A percentile compares a stretch with the other conserved stretches of the same genome.
phyloP scores from a whole-genome alignment of 2,329 filamentous ascomycete species.

The Emergomyces orientalis region DNA sequence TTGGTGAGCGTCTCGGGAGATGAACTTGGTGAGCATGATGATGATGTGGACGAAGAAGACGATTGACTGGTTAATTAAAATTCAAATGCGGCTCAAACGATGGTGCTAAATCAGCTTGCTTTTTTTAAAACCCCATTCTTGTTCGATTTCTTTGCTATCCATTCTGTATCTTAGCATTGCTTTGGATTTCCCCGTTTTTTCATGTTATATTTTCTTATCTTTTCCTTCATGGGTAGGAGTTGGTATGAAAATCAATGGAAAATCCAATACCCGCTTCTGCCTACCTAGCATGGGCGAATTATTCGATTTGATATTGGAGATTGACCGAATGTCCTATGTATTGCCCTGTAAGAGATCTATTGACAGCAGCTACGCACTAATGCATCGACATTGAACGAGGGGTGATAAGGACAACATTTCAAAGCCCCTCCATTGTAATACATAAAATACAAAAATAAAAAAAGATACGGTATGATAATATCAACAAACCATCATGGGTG shows the following conservation, averaged over 20 bases:
- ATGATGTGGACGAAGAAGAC: background rate
- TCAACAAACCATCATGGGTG: background rate
- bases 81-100: background rate
- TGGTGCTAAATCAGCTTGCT: background rate
- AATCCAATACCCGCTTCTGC: background rate
- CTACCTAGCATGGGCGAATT: background rate
- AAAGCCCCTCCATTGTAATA: background rate
- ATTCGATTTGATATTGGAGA: background rate
- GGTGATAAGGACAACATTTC: background rate
- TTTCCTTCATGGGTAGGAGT: background rate
- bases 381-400: no score
- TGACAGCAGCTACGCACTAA: background rate
- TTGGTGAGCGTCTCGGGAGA: slow-evolving; percentile 51
- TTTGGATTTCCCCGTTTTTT: background rate
- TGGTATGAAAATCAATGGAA: background rate
- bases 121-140: background rate
- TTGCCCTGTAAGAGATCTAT: background rate
- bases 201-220: background rate
- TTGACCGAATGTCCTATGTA: background rate
- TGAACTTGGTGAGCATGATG: background rate
- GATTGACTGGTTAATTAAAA: background rate
- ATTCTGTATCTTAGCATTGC: background rate
- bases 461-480: background rate
- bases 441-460: background rate
- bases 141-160: background rate